Percentiles rank a stretch among this genome's conserved stretches.
These are phyloP conservation scores for Trametes cinnabarina DNA, from an alignment of 768 basidiomycete species.

Conservation along the genomic window DNA sequence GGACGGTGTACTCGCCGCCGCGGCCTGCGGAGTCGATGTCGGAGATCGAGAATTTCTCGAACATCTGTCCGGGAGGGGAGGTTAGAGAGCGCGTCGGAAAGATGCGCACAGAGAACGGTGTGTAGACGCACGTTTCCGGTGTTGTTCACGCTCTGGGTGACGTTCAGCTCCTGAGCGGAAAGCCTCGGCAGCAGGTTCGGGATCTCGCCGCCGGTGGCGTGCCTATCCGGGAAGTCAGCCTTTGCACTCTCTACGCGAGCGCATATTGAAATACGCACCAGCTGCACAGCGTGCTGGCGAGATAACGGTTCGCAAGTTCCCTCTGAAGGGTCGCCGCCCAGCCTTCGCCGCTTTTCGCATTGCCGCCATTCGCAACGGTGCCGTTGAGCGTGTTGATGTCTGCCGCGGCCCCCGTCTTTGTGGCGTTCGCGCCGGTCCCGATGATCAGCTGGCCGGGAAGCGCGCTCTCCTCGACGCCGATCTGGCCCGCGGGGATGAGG, in stretches of 20 bases:
- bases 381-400: conserved; percentile 58
- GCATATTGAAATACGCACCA: conserved; percentile 52
- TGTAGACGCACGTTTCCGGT: conserved; percentile 65
- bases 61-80: conserved; percentile 54
- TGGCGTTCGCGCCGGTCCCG: conserved; percentile 44
- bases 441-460: conserved; percentile 67
- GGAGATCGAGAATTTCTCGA: conserved; percentile 79
- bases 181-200: conserved; percentile 65
- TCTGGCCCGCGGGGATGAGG: conserved; percentile 75
- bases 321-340: conserved; percentile 64
- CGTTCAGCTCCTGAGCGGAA: conserved; percentile 65
- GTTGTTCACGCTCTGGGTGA: conserved; percentile 63
- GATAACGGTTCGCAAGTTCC: conserved; percentile 83
- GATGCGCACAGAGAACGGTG: neutral
- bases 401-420: conserved; percentile 49
- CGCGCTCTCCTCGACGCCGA: conserved; percentile 67
- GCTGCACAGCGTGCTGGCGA: conserved; percentile 80
- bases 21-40: conserved; percentile 77
- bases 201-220: conserved; percentile 86
- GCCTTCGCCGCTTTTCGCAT: conserved; percentile 55
- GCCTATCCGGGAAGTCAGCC: conserved; percentile 41
- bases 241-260: neutral
- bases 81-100: neutral
- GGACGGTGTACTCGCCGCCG: conserved; percentile 88
- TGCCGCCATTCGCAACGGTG: conserved; percentile 69